Base-by-base conservation (phyloP, 2,329 filamentous ascomycete genomes). In the Neofusicoccum kwambonambiense region DNA sequence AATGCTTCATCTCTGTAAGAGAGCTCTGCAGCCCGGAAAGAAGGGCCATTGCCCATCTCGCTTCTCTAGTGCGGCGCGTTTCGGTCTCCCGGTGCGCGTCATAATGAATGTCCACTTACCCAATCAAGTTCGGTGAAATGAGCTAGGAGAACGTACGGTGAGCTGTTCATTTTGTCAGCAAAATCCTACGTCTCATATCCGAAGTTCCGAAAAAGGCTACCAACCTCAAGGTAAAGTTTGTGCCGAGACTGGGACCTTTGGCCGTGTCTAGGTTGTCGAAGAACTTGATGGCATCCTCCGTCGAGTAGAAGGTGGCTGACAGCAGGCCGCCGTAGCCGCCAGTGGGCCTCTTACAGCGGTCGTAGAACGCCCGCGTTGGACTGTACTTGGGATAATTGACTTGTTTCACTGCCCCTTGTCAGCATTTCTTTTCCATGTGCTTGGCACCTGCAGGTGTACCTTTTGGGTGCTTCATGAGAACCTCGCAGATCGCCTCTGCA, bases 61-160 rank as follows among this genome's bases (percentile, higher is more conserved):
- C 56, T 47, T 58, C 37, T 22, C n/a, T 44, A 42, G 56, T 37
- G 41, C 56, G 41, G 27, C 41, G 54, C 52, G 19, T 44, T 45
- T 37, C 34, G 31, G 34, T 52, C 34, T 34, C 31, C 39, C 27
- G 56, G 27, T 31, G 17, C 31, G 41, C 56, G 56, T 35, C 42
- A 60, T 47, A 56, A 64, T 52, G 37, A 5, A 52, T 49, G 39
- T 58, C 19, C n/a, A 78, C 82, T 73, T 78, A 86, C 84, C 95
- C 95, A 99, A n/a, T 93, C 89, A 47, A 98, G 77, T 81, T 99
- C 95, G 51, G 86, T 83, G 72, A 95, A 99, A 77, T 99, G 95
- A 4, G 95, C 95, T 37, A 99, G 79, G 39, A 99, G 81, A 22
- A 95, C 92, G 76, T 97, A 99, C 0, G 95, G 95, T 56, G 90